Percentiles rank a stretch among this genome's conserved stretches.
Evolutionary conservation across 148 eudicot genomes (phyloP).

Genomic region (Arbutus unedo): DNA sequence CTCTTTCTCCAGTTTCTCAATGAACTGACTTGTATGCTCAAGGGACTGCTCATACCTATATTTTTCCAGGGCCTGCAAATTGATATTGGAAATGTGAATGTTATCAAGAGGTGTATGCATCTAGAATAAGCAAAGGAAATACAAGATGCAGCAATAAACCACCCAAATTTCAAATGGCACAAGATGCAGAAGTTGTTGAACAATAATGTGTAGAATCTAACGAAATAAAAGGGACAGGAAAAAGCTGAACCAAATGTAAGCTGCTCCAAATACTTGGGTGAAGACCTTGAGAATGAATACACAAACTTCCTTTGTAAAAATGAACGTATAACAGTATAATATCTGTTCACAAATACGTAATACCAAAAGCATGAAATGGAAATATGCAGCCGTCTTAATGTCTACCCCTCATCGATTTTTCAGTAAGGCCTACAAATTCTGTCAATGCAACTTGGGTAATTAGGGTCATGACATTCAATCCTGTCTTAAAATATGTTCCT

Average conservation of each 20-base stretch:
- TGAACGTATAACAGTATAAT: background rate
- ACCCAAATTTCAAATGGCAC: background rate
- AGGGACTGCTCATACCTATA: constrained; percentile 82
- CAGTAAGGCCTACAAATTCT: background rate
- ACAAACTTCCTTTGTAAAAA: background rate
- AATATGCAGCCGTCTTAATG: constrained; percentile 6
- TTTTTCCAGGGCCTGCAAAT: constrained; percentile 81
- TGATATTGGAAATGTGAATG: background rate
- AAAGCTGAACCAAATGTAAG: background rate
- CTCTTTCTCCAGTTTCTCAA: constrained; percentile 86
- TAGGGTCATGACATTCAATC: background rate
- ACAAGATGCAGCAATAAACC: background rate
- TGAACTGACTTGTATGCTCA: constrained; percentile 93
- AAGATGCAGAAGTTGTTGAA: background rate
- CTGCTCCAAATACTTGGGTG: constrained; percentile 1
- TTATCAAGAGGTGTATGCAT: background rate
- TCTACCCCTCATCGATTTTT: background rate
- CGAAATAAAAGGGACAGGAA: background rate
- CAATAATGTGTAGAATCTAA: background rate
- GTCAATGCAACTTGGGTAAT: background rate
- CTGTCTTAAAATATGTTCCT: background rate
- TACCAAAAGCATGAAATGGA: background rate
- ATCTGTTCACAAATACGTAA: background rate
- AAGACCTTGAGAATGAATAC: background rate
- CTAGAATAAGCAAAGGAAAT: background rate